phyloP scores from a whole-genome alignment of 1,139 yeast species.

The Arxiozyma slooffiae region DNA sequence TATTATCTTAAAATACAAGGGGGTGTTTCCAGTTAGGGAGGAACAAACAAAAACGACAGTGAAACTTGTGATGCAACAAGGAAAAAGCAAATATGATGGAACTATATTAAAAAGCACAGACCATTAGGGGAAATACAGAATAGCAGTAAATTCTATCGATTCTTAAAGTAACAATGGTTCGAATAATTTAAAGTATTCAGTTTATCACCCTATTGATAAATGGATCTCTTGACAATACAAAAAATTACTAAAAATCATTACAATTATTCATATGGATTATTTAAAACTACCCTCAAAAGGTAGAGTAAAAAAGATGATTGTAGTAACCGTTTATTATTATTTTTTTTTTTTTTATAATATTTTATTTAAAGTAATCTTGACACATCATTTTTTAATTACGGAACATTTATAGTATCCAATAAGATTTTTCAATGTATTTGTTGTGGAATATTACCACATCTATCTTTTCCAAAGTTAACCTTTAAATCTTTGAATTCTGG shows the following conservation, averaged over 20 bases:
- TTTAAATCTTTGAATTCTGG: conserved; percentile 44
- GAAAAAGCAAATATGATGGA: neutral
- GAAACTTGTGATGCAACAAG: neutral
- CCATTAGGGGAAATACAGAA: neutral
- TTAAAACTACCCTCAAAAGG: no score
- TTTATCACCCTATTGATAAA: neutral
- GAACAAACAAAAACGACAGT: neutral
- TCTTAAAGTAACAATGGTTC: neutral
- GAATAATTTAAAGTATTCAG: neutral
- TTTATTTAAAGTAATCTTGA: neutral
- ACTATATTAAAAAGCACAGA: no score
- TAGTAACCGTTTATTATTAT: no score
- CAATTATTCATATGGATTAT: no score
- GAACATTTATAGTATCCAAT: neutral
- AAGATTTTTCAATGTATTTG: neutral
- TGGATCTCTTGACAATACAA: neutral
- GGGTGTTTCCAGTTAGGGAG: neutral
- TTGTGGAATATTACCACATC: conserved; percentile 65
- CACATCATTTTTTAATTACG: no score
- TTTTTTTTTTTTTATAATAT: no score
- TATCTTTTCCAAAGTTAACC: conserved; percentile 83
- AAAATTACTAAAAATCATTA: neutral
- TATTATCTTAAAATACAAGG: neutral
- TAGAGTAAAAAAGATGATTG: no score
- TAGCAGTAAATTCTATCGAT: neutral